Base-by-base conservation (phyloP, 257 asterid species). In the Plectranthus barbatus region DNA sequence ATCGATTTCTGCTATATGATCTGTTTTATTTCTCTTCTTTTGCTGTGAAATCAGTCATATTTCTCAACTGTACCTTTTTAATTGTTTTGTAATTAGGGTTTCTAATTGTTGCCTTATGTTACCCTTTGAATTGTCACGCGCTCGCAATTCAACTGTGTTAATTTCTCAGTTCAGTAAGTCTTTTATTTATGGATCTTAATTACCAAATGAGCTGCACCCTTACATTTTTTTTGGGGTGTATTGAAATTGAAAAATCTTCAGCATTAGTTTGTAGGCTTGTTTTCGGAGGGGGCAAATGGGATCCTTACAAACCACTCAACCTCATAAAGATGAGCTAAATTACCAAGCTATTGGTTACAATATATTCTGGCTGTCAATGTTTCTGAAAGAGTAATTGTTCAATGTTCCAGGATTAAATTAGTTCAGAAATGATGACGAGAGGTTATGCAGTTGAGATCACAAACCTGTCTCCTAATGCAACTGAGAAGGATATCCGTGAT, bases 401-500 rank as follows among this genome's bases (percentile, higher is more conserved):
- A 64, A 13, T 12, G 4, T 64, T 44, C 24, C 52, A 74, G 65
- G 62, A 13, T 49, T 67, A 34, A 9, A n/a, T 45, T 40, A 19
- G 52, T 17, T n/a, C 59, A 9, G 60, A 64, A 41, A 87, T 87
- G 96, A 81, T 72, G 67, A 78, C 86, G 9, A 78, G 81, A 62
- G 95, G 91, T 53, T 84, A 75, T 60, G 76, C 83, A 0, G 91
- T 75, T 31, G 85, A 84, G 76, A 86, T 90, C 6, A 80, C 86
- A 4, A 57, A 79, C 60, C 76, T 90, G 42, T 80, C 94, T 39
- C 85, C 94, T 18, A 73, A 44, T 51, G 84, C 94, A 9, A 80
- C 90, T 4, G 97, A 90, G 80, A 85, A 87, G 78, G 94, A 90
- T 71, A 79, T 90, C 13, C 64, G 48, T 19, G 86, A 84, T 75